Base-by-base conservation (phyloP, 2,329 filamentous ascomycete species). In the Cytospora mali region DNA sequence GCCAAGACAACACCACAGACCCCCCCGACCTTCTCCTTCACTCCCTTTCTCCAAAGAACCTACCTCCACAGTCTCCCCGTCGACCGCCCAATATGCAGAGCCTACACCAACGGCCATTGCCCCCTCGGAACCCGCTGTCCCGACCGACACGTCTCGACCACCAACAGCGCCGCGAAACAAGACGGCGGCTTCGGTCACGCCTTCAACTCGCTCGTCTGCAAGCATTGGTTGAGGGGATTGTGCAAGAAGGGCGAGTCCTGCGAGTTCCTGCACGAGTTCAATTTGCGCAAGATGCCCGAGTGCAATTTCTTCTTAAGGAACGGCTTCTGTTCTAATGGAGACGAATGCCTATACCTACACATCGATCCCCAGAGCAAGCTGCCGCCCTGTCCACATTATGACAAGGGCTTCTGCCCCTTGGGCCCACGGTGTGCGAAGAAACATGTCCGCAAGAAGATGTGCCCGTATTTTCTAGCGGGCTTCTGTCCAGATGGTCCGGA, bases 201-300 rank as follows among this genome's bases (percentile, higher is more conserved):
- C 16, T 89, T 89, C 74, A 91, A 89, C 78, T 90, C 85, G 73
- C 87, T 98, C 18, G 94, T 99, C 65, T 99, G 95, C 87, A 99
- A 99, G 80, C 95, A 98, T 82, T 98, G 95, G 88, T 88, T 98
- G 72, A 91, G 96, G 68, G 94, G 93, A 0, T 86, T 99, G 23
- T 99, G 95, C 83, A 99, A 99, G 75, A 98, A 98, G 78, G 95
- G 94, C 71, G 90, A 97, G 73, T 87, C 88, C 69, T 99, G 95
- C 87, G 95, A 99, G 80, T 99, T 98, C 72, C 82, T 98, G 55
- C 95, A 99, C 82, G 95, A 98, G 78, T 99, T 97, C 81, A 98
- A 99, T 78, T 85, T 99, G 69, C 88, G 95, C 67, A 93, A 95
- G 76, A 98, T 98, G 92, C 93, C 95, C 66, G 95, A 98, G 79